phyloP scores from a whole-genome alignment of 2,329 filamentous ascomycete species.

The Coniosporium tulheliwenetii region DNA sequence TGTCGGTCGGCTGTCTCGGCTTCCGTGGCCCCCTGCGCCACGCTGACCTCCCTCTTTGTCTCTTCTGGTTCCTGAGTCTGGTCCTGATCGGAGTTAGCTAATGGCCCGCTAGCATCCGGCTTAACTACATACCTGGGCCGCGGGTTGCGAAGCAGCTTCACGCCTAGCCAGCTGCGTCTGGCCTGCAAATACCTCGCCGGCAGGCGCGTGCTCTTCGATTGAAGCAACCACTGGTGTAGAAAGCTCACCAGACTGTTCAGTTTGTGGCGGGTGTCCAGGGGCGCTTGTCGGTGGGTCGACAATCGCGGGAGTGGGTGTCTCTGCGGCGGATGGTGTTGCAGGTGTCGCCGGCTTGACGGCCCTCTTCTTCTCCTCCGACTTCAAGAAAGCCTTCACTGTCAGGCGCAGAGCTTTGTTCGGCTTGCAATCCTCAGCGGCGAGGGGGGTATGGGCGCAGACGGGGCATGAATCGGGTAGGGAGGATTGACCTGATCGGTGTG shows the following conservation, averaged over 20 bases:
- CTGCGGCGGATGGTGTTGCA: conserved; percentile 1
- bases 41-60: conserved; percentile 5
- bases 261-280: background rate
- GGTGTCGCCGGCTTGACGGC: conserved; percentile 15
- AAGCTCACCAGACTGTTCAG: background rate
- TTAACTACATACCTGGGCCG: too few species aligned
- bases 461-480: conserved; percentile 68
- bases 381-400: conserved; percentile 80
- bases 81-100: background rate
- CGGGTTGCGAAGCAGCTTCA: too few species aligned
- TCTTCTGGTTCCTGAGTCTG: background rate
- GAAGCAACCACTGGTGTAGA: too few species aligned
- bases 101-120: too few species aligned
- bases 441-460: conserved; percentile 80
- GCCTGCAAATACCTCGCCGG: too few species aligned
- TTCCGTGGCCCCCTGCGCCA: conserved; percentile 4
- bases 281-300: conserved; percentile 4
- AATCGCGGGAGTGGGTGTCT: conserved; percentile 9
- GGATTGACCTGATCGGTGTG: conserved; percentile 45
- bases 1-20: conserved; percentile 4
- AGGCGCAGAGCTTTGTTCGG: conserved; percentile 82
- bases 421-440: conserved; percentile 74
- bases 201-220: too few species aligned
- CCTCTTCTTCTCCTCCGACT: conserved; percentile 80
- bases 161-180: too few species aligned